Evolutionary conservation across 208 protist genomes (phyloP).

Genomic region (Crithidia bombi): DNA sequence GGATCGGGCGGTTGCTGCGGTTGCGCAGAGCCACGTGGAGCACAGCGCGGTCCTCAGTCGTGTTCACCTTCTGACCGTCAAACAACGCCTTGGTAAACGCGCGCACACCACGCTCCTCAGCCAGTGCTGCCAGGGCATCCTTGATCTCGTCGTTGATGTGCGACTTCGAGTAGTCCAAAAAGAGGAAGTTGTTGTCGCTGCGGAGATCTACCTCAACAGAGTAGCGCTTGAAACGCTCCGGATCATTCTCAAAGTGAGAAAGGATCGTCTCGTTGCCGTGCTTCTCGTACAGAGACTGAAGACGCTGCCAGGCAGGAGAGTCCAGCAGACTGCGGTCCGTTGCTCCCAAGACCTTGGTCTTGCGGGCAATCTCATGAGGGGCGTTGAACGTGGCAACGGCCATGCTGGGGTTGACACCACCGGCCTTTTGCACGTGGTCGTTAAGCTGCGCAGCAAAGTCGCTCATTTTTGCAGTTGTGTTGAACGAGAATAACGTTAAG

Average conservation of each 20-base stretch:
- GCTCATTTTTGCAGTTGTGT: constrained; percentile 39
- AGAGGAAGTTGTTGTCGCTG: constrained; percentile 81
- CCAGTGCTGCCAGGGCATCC: constrained; percentile 82
- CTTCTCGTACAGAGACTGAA: constrained; percentile 74
- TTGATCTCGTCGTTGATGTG: constrained; percentile 94
- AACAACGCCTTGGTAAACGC: constrained; percentile 90
- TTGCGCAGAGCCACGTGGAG: constrained; percentile 97
- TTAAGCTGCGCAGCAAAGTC: constrained; percentile 52
- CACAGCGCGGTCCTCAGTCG: constrained; percentile 94
- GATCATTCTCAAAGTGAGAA: constrained; percentile 67
- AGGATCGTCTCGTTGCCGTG: constrained; percentile 66
- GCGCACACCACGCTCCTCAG: constrained; percentile 79
- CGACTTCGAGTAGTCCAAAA: constrained; percentile 97
- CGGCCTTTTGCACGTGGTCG: constrained; percentile 46
- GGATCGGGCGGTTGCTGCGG: constrained; percentile 77
- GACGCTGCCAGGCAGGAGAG: constrained; percentile 56
- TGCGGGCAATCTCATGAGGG: constrained; percentile 59
- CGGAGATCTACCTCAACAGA: constrained; percentile 69
- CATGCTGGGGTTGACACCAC: constrained; percentile 48
- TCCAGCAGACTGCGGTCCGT: constrained; percentile 51
- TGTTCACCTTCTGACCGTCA: constrained; percentile 95
- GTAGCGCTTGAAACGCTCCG: constrained; percentile 70
- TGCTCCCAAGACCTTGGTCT: constrained; percentile 43
- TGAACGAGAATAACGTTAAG: background rate
- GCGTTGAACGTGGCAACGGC: constrained; percentile 67